A percentile compares a stretch with the other conserved stretches of the same genome.
These are phyloP conservation scores for Solanum etuberosum DNA, from an alignment of 257 asterid genomes.

Conservation along the genomic window DNA sequence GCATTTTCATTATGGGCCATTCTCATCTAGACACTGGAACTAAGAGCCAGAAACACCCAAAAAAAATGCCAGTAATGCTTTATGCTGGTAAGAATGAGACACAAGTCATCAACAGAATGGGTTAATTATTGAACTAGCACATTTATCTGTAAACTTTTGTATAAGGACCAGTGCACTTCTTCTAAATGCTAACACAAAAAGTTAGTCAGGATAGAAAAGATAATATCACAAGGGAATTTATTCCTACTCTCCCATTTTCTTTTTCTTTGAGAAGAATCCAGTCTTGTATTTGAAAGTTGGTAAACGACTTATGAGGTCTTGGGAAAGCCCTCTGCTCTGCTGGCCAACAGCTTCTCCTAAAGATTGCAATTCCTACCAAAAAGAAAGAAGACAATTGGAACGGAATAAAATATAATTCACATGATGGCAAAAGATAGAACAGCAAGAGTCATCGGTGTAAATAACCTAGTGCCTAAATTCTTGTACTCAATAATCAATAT, in stretches of 20 bases:
- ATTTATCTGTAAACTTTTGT: neutral
- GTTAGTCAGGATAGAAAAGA: neutral
- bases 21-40: neutral
- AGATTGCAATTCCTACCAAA: constrained; percentile 56
- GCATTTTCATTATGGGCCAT: neutral
- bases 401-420: neutral
- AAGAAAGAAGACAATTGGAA: neutral
- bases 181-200: neutral
- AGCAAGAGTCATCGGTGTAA: neutral
- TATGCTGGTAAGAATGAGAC: neutral
- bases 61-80: neutral
- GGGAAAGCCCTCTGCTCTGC: constrained; percentile 68
- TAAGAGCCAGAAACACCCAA: neutral
- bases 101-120: neutral
- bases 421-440: neutral
- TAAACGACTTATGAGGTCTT: constrained; percentile 50
- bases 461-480: neutral
- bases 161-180: neutral
- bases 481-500: neutral
- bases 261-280: constrained; percentile 38
- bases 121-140: neutral
- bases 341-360: constrained; percentile 74
- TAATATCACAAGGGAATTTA: neutral
- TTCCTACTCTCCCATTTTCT: constrained; percentile 12
- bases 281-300: constrained; percentile 67